These are phyloP conservation scores for Pyrenophora graminea DNA, from an alignment of 2,329 filamentous ascomycete species.

Conservation along the genomic window DNA sequence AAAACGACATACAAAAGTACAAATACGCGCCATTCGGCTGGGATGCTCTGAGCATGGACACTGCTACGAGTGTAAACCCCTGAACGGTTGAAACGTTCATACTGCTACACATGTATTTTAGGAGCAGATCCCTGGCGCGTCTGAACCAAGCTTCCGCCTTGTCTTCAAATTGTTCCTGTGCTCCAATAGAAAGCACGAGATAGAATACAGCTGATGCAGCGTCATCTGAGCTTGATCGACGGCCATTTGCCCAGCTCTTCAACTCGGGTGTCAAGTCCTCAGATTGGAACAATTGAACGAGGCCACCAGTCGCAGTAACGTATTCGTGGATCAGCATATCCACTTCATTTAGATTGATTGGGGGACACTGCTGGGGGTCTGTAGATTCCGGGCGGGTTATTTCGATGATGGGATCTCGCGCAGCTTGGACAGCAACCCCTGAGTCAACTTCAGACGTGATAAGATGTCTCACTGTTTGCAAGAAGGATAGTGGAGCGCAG, in stretches of 20 bases:
- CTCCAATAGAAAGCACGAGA: constrained; percentile 57
- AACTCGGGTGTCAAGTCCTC: constrained; percentile 40
- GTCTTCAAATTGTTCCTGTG: constrained; percentile 49
- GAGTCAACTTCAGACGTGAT: constrained; percentile 47
- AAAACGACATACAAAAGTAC: constrained; percentile 49
- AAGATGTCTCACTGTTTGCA: constrained; percentile 58
- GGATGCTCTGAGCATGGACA: constrained; percentile 58
- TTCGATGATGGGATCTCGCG: constrained; percentile 39
- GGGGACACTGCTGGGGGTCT: constrained; percentile 19
- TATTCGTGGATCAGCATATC: constrained; percentile 51
- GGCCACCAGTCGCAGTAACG: constrained; percentile 52
- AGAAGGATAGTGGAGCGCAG: constrained; percentile 57
- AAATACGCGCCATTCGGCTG: constrained; percentile 59
- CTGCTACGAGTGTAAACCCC: constrained; percentile 56
- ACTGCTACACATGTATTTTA: constrained; percentile 54
- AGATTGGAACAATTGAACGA: constrained; percentile 55
- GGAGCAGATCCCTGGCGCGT: constrained; percentile 51
- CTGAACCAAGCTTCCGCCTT: constrained; percentile 55
- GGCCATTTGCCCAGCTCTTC: constrained; percentile 30
- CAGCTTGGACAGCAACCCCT: constrained; percentile 27
- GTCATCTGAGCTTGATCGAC: constrained; percentile 39
- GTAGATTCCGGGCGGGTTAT: constrained; percentile 32
- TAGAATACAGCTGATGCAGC: constrained; percentile 55
- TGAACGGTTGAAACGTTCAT: constrained; percentile 58
- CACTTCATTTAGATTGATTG: constrained; percentile 46